Base-by-base conservation (phyloP, 2,329 filamentous ascomycete species). In the Fusarium sp. region DNA sequence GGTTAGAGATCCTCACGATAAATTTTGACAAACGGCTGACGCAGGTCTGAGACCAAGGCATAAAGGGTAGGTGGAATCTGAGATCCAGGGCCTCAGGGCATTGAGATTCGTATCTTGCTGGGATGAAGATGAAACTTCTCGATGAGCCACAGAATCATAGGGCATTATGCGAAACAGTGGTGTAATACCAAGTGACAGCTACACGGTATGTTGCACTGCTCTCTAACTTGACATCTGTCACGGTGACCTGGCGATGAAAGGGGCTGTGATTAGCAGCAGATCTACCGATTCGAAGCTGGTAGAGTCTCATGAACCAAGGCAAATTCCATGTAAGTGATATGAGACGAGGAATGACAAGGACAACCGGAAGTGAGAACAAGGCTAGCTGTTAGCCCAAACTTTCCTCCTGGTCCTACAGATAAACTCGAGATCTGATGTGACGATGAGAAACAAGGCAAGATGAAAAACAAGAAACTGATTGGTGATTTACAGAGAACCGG, bases 101-200 rank as follows among this genome's bases (percentile, higher is more conserved):
- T 60, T 66, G 52, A 50, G 53, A 57, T 40, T 46, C 55, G 52
- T 56, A 49, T 58, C 60, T 56, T 67, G 51, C 64, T 56, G 58
- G 60, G 70, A 65, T 50, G 59, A 67, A 67, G 45, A 67, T 71
- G 67, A 73, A 73, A 72, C 71, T 22, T 41, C 19, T n/a, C 25
- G 40, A 44, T 51, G 23, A 58, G 66, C 62, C 57, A 65, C 54
- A 53, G 44, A 70, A 67, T 43, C 47, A 44, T 40, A 37, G 53
- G 22, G 25, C 35, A 25, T 48, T 33, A 70, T 59, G 57, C 50
- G 62, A 70, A 62, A 70, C 62, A 54, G 46, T 49, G 43, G 57
- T 67, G 47, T 47, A 55, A 46, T 17, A 37, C 17, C 17, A n/a
- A 63, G 56, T 63, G 40, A 55, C 49, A 57, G 32, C 39, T 56